phyloP scores from a whole-genome alignment of 1,284 basidiomycete genomes.

The Rhizoctonia solani region DNA sequence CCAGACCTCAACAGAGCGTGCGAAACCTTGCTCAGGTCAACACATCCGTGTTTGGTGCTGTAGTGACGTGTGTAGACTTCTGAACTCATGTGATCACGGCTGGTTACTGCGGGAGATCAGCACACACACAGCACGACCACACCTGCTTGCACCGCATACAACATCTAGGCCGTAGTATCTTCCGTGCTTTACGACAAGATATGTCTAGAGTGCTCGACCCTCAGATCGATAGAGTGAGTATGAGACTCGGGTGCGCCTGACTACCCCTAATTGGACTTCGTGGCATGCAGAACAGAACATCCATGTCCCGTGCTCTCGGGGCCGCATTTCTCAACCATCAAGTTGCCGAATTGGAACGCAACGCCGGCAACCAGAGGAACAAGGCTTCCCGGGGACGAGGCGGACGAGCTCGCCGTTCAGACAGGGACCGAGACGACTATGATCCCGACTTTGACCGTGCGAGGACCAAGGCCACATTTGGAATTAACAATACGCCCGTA shows the following conservation, averaged over 20 bases:
- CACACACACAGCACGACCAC: slow-evolving; percentile 22
- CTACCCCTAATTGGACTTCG: neutral
- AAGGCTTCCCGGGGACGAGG: slow-evolving; percentile 30
- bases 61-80: slow-evolving; percentile 6
- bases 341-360: slow-evolving; percentile 79
- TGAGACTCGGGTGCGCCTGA: neutral
- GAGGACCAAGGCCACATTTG: slow-evolving; percentile 11
- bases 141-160: slow-evolving; percentile 19
- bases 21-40: no score
- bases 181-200: neutral
- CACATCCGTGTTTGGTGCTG: slow-evolving; percentile 6
- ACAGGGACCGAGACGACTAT: slow-evolving; percentile 20
- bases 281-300: slow-evolving; percentile 30
- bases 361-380: slow-evolving; percentile 40
- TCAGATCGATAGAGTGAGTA: slow-evolving; percentile 15
- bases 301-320: slow-evolving; percentile 77
- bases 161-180: neutral
- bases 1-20: no score
- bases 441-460: slow-evolving; percentile 28
- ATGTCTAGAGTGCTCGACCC: slow-evolving; percentile 32
- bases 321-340: slow-evolving; percentile 82
- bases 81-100: slow-evolving; percentile 34
- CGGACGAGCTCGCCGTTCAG: slow-evolving; percentile 30
- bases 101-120: slow-evolving; percentile 20
- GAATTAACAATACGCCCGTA: neutral